These are phyloP conservation scores for Teunomyces aglyptinius DNA, from an alignment of 805 yeast species.

Conservation along the genomic window DNA sequence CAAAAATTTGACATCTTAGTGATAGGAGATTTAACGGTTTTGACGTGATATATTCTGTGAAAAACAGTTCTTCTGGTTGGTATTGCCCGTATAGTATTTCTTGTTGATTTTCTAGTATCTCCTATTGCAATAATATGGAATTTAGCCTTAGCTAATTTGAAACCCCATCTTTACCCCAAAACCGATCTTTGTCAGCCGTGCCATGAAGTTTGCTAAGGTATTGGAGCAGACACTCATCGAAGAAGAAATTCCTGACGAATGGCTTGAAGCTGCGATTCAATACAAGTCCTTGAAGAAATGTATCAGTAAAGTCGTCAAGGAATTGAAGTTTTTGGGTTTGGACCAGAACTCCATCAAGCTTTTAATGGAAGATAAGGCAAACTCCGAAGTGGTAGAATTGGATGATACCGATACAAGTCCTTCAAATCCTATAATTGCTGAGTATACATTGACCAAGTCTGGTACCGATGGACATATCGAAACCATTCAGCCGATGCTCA, in stretches of 20 bases:
- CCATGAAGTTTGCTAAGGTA: constrained; percentile 75
- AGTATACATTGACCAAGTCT: constrained; percentile 37
- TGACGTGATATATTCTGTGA: not conserved
- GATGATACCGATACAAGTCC: constrained; percentile 32
- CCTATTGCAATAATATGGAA: too few relatives aligned
- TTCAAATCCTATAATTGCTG: constrained; percentile 40
- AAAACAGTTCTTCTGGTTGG: not conserved
- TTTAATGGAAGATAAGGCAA: constrained; percentile 28
- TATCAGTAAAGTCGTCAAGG: constrained; percentile 62
- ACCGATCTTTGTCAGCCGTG: not conserved
- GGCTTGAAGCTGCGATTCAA: constrained; percentile 69
- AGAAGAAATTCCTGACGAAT: constrained; percentile 61
- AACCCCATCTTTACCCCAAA: not conserved
- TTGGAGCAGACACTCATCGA: constrained; percentile 61
- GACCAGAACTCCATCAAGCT: constrained; percentile 44
- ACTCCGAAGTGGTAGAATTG: constrained; percentile 29
- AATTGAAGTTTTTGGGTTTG: constrained; percentile 58
- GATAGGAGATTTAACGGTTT: not conserved
- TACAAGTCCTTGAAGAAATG: constrained; percentile 69
- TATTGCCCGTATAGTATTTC: not conserved
- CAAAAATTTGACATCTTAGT: not conserved
- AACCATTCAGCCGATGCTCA: constrained; percentile 37
- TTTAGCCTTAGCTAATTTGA: not conserved
- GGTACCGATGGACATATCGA: constrained; percentile 11
- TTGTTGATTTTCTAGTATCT: too few relatives aligned